Evolutionary conservation across 1,139 yeast species (phyloP), one percentile per base, ranked within the genome.

Genomic region (Ogataea hybrid): DNA sequence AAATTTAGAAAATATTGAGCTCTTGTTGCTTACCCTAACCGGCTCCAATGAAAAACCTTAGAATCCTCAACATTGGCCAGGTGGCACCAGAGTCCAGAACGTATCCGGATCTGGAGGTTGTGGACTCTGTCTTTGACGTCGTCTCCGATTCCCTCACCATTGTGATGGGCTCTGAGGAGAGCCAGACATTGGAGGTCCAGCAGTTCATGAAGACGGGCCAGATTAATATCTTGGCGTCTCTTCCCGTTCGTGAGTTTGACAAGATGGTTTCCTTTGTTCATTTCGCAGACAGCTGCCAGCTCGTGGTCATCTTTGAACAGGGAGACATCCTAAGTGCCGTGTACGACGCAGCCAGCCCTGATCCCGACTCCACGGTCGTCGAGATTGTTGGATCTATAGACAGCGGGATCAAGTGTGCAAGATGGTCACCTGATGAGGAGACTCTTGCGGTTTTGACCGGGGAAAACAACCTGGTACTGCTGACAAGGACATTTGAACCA

Each of bases 361-460:
- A 82, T 55, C 69, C 71, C 35, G 78, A 76, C 36, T 63, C 73
- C 17, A 73, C 86, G 1, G 51, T 71, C 3, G 79, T 82, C 23
- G 88, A 82, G 57, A 82, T 90, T 43, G 92, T 85, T 6, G 97
- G 97, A 0, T 75, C 90, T 17, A 81, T 92, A 25, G 97, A 89
- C 55, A 77, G 72, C 30, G 94, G 92, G 0, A 68, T 90, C 12
- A 59, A 65, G 28, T 82, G 88, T 16, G 94, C 96, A 0, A 58
- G 67, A 33, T 94, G 98, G 98, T 84, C 96, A 7, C 83, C 85
- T 4, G 97, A 92, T 60, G 96, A 90, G 57, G 97, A 92, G 59
- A 77, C 89, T 1, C 67, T 92, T 46, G 79, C 83, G 1, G 55
- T 94, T 15, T 75, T 84, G n/a, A 81, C 92, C 1, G 69, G 63